A percentile compares a stretch with the other conserved stretches of the same genome.
Conservation (phyloP, 352 stramenopile species). For the Achlya hypogyna region DNA sequence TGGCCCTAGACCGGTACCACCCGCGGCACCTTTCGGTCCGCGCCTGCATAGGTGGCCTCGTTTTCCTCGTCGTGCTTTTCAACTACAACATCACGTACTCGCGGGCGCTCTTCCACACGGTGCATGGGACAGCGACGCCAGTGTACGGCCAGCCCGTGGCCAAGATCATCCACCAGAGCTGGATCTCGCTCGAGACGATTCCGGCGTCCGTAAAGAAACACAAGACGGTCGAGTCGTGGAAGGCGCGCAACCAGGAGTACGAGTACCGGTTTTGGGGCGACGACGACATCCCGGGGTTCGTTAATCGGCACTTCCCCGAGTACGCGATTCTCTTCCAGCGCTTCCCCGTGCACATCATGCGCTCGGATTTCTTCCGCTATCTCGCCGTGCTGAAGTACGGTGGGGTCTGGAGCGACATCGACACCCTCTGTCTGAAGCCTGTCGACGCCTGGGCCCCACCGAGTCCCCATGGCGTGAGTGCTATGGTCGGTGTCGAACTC, state of each 20-base stretch:
- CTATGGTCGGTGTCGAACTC: neutral
- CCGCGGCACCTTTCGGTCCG: neutral
- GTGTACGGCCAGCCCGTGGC: neutral
- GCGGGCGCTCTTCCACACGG: neutral
- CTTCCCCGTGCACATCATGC: neutral
- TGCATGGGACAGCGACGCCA: neutral
- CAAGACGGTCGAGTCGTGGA: neutral
- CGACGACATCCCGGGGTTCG: neutral
- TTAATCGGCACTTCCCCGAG: neutral
- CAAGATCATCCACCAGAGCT: conserved; percentile 1
- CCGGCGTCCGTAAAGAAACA: neutral
- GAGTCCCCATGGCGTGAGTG: neutral
- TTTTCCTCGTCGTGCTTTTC: neutral
- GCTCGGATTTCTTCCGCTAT: neutral
- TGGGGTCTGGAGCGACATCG: neutral
- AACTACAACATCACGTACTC: neutral
- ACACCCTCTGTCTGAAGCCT: neutral
- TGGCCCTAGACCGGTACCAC: neutral
- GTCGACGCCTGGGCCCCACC: neutral
- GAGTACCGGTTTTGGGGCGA: neutral
- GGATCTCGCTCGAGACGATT: neutral
- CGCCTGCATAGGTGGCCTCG: neutral
- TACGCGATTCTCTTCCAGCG: neutral
- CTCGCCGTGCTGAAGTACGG: neutral
- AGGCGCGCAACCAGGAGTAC: neutral